Evolutionary conservation across 208 protist genomes (phyloP).

Genomic region (Balamuthia mandrillaris): DNA sequence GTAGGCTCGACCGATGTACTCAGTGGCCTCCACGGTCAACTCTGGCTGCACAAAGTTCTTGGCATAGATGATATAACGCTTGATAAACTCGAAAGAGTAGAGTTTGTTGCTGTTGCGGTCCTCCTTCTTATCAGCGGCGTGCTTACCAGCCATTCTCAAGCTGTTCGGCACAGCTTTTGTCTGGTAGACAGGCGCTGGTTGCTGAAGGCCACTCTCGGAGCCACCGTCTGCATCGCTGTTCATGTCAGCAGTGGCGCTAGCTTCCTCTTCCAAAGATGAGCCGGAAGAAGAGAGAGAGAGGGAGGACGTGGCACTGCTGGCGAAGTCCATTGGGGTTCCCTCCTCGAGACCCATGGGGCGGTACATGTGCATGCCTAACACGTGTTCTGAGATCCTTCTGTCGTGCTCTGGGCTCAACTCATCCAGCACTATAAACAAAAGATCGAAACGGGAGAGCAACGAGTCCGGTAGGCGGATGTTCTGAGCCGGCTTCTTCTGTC

Average conservation of each 20-base stretch:
- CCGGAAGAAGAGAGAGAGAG: background rate
- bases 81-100: conserved; percentile 91
- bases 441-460: conserved; percentile 98
- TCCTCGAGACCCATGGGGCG: conserved; percentile 11
- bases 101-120: conserved; percentile 59
- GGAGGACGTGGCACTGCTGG: background rate
- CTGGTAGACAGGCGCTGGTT: conserved; percentile 50
- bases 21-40: conserved; percentile 40
- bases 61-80: conserved; percentile 91
- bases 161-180: too few relatives aligned
- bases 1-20: conserved; percentile 36
- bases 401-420: conserved; percentile 85
- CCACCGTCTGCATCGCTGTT: background rate
- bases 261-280: background rate
- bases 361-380: conserved; percentile 88
- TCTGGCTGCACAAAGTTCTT: conserved; percentile 52
- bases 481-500: conserved; percentile 80
- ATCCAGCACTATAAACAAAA: conserved; percentile 99
- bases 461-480: conserved; percentile 98
- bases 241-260: conserved; percentile 17
- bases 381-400: conserved; percentile 87
- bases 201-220: background rate
- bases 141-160: too few relatives aligned
- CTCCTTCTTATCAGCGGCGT: conserved; percentile 3
- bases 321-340: background rate